Evolutionary conservation across 495 filamentous ascomycete genomes (phyloP), one percentile per base, ranked within the genome.

Genomic region (Astrocystis sublimbata): DNA sequence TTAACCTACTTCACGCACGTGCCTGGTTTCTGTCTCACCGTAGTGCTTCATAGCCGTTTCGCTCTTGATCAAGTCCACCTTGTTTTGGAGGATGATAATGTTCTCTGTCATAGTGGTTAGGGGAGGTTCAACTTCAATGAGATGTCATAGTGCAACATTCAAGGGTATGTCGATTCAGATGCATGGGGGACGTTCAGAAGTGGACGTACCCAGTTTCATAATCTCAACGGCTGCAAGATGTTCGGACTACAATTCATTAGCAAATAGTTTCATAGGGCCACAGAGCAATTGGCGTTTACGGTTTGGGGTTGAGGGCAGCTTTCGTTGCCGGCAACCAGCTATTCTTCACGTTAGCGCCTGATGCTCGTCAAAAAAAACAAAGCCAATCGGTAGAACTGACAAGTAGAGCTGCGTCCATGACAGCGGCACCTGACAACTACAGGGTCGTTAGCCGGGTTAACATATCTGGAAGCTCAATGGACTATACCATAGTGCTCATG

Each of bases 31-130:
- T 26, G 17, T 36, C 58, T 3, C 49, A 62, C 60, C 60, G 80
- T 96, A 93, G 75, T 98, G 94, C 65, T 92, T 85, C 66, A 91
- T 84, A 36, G 94, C 96, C 46, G 85, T 89, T 68, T 97, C 93
- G 81, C 96, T 92, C 63, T 91, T 83, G 90, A 98, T 97, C 58
- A 98, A 76, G 74, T 98, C 94, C 64, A 98, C 94, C 86, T 98
- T 98, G 78, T 98, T 98, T 78, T 98, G 94, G 41, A 98, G 87
- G 65, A 98, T 98, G 75, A 98, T 93, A 71, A 98, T 97, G 77
- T 98, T 93, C 74, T 92, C 60, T 62, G 51, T 15, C 13, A 1
- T 17, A 36, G 0, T 15, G n/a, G 28, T 61, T 13, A 61, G 58
- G 26, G 15, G 15, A 12, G 17, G 13, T 10, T 24, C 12, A 2